These are phyloP conservation scores for Kluyveromyces siamensis DNA, from an alignment of 805 yeast genomes.

Conservation along the genomic window DNA sequence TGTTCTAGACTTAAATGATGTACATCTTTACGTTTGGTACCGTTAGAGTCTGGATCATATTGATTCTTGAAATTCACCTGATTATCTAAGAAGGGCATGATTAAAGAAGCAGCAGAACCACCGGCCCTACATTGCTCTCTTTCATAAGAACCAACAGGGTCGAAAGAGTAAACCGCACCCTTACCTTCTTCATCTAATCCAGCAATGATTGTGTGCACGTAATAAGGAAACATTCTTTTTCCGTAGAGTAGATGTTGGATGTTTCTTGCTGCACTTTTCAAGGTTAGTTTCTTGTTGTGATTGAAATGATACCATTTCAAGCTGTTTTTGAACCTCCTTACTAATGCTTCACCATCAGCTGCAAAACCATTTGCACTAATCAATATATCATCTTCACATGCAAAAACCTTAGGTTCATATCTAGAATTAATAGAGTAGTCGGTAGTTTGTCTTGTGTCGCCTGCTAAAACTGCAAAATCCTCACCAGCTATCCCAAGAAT, in stretches of 20 bases:
- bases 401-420: conserved; percentile 81
- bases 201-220: conserved; percentile 89
- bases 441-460: conserved; percentile 94
- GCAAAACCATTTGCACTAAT: conserved; percentile 94
- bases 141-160: conserved; percentile 96
- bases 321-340: conserved; percentile 55
- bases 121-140: conserved; percentile 97
- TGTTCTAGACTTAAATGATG: conserved; percentile 70
- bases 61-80: conserved; percentile 96
- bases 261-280: conserved; percentile 77
- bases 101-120: conserved; percentile 92
- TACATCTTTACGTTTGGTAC: conserved; percentile 50
- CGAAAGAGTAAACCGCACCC: conserved; percentile 93
- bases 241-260: conserved; percentile 86
- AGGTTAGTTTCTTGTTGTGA: conserved; percentile 61
- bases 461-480: conserved; percentile 94
- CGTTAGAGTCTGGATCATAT: conserved; percentile 68
- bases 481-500: conserved; percentile 96
- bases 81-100: conserved; percentile 95
- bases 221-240: conserved; percentile 93
- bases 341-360: conserved; percentile 86
- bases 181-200: conserved; percentile 82
- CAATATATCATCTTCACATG: conserved; percentile 79
- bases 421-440: conserved; percentile 93
- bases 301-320: conserved; percentile 90